Evolutionary conservation across 306 rosid genomes (phyloP).

Genomic region (Prunus dulcis): DNA sequence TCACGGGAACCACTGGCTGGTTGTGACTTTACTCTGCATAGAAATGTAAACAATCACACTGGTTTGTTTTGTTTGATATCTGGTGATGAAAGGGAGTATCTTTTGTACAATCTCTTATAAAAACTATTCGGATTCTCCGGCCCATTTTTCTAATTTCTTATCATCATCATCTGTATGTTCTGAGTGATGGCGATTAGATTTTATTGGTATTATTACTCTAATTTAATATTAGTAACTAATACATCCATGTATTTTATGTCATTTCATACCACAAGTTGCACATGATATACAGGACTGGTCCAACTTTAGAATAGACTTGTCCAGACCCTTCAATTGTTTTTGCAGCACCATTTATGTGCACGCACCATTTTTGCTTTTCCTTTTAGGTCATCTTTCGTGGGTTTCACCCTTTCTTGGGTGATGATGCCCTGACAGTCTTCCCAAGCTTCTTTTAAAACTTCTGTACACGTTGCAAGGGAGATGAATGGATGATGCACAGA

Average conservation of each 20-base stretch:
- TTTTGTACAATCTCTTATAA: slow-evolving; percentile 21
- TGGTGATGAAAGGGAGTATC: slow-evolving; percentile 39
- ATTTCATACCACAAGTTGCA: background rate
- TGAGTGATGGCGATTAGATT: background rate
- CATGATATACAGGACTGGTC: background rate
- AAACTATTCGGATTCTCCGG: slow-evolving; percentile 28
- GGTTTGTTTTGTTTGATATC: slow-evolving; percentile 1
- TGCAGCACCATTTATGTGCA: background rate
- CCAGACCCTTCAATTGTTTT: background rate
- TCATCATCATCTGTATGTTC: background rate
- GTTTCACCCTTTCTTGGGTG: background rate
- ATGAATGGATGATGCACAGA: background rate
- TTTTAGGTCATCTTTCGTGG: background rate
- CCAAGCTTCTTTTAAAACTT: background rate
- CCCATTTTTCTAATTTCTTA: background rate
- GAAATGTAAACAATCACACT: slow-evolving; percentile 15
- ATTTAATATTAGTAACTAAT: no score
- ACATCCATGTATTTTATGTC: background rate
- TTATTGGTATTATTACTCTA: background rate
- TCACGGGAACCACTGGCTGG: slow-evolving; percentile 68
- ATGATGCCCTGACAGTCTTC: background rate
- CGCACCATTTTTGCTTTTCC: background rate
- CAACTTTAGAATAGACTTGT: background rate
- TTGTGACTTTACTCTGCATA: slow-evolving; percentile 36
- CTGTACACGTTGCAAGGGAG: no score